Conservation (phyloP, 2,329 filamentous ascomycete species). For the Alternaria sp. region DNA sequence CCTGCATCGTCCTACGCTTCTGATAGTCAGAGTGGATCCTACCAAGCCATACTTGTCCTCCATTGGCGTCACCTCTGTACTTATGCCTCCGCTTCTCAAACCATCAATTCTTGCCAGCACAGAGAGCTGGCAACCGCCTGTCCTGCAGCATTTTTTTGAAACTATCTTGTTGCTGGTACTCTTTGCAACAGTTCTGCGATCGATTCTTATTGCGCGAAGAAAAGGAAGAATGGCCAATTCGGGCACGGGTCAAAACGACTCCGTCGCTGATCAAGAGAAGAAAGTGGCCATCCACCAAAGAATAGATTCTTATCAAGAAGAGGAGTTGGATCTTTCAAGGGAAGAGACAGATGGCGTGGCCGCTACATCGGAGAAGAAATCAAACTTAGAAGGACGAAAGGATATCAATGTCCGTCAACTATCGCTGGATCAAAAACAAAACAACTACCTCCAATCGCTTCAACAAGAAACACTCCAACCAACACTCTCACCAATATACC, state of each 20-base stretch:
- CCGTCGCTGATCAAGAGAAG: slow-evolving; percentile 4
- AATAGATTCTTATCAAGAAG: slow-evolving; percentile 12
- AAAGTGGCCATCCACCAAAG: slow-evolving; percentile 4
- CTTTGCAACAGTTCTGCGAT: slow-evolving; percentile 30
- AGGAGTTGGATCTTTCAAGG: neutral
- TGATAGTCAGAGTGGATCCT: slow-evolving; percentile 31
- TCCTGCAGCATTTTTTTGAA: slow-evolving; percentile 21
- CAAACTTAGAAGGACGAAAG: neutral
- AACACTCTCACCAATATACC: slow-evolving; percentile 39
- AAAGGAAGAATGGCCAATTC: slow-evolving; percentile 27
- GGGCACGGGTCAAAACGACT: slow-evolving; percentile 4
- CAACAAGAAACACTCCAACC: slow-evolving; percentile 29
- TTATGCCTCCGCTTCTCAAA: slow-evolving; percentile 45
- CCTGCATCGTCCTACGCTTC: slow-evolving; percentile 40
- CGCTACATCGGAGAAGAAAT: neutral
- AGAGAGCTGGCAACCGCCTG: slow-evolving; percentile 19
- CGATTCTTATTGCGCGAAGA: slow-evolving; percentile 24
- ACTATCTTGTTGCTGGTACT: slow-evolving; percentile 31
- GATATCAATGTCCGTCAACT: neutral
- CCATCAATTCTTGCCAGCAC: slow-evolving; percentile 27
- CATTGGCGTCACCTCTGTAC: slow-evolving; percentile 26
- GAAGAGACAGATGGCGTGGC: neutral
- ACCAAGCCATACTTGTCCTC: slow-evolving; percentile 24
- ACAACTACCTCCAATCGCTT: slow-evolving; percentile 26
- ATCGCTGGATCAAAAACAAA: slow-evolving; percentile 12